Evolutionary conservation across 495 filamentous ascomycete species (phyloP).

Genomic region (Neurospora intermedia): DNA sequence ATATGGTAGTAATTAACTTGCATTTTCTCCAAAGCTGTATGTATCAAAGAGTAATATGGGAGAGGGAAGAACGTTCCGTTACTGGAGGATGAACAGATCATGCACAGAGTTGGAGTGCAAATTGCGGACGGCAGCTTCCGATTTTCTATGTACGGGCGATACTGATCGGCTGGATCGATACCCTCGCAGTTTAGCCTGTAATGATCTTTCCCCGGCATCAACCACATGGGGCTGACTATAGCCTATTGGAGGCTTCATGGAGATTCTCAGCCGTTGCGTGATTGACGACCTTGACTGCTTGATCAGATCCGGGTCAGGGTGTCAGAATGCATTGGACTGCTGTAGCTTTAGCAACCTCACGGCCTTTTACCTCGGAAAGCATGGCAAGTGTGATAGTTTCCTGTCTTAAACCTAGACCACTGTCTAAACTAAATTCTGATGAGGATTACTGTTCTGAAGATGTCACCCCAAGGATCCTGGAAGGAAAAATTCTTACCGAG

Average conservation of each 20-base stretch:
- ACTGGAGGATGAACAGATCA: not conserved
- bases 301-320: not conserved
- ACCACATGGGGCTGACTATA: not conserved
- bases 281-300: not conserved
- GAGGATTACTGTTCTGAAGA: not conserved
- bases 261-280: not conserved
- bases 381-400: not conserved
- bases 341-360: not conserved
- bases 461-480: not conserved
- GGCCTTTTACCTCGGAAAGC: not conserved
- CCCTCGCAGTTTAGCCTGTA: conserved; percentile 11
- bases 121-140: conserved; percentile 19
- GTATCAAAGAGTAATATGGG: not conserved
- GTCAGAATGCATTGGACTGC: not conserved
- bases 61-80: conserved; percentile 4
- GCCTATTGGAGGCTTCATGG: not conserved
- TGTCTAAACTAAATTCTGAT: not conserved
- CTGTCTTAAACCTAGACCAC: not conserved
- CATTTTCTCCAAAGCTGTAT: not conserved
- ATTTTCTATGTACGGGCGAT: not conserved
- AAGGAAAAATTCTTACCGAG: not conserved
- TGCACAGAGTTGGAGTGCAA: not conserved
- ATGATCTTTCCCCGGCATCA: not conserved
- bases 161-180: conserved; percentile 1
- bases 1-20: not conserved